Evolutionary conservation across 2,329 filamentous ascomycete species (phyloP).

Genomic region (Sporothrix protearum): DNA sequence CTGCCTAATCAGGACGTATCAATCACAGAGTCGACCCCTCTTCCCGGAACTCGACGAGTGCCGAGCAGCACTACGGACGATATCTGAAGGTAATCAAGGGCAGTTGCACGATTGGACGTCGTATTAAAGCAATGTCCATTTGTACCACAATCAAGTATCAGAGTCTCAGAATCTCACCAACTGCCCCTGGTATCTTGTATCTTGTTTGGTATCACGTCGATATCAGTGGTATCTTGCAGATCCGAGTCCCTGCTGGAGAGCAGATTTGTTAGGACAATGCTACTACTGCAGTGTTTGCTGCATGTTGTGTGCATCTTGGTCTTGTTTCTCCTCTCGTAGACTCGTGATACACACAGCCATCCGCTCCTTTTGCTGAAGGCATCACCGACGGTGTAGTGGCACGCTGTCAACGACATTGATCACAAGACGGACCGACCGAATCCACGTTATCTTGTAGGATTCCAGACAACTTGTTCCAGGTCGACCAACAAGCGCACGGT

Average conservation of each 20-base stretch:
- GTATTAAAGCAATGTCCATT: not conserved
- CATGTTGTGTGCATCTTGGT: not conserved
- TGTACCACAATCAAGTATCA: not conserved
- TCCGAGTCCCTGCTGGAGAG: not conserved
- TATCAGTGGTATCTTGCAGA: not conserved
- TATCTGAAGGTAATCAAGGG: not conserved
- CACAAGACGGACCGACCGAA: not conserved
- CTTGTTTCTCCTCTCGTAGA: not conserved
- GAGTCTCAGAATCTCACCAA: not conserved
- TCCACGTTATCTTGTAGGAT: not conserved
- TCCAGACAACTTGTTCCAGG: not conserved
- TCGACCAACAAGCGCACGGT: not conserved
- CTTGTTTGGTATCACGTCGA: not conserved
- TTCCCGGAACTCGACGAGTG: slow-evolving; percentile 4
- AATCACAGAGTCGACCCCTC: not conserved
- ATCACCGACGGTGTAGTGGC: not conserved
- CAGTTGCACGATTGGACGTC: not conserved
- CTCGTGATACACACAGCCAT: not conserved
- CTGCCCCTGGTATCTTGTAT: not conserved
- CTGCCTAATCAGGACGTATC: not conserved
- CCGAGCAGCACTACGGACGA: not conserved
- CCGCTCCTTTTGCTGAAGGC: not conserved
- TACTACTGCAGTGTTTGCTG: not conserved
- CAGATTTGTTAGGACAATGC: not conserved
- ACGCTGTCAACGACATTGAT: not conserved